Evolutionary conservation across 2,329 filamentous ascomycete species (phyloP), one percentile per base, ranked within the genome.

Genomic region (Colletotrichum horii): DNA sequence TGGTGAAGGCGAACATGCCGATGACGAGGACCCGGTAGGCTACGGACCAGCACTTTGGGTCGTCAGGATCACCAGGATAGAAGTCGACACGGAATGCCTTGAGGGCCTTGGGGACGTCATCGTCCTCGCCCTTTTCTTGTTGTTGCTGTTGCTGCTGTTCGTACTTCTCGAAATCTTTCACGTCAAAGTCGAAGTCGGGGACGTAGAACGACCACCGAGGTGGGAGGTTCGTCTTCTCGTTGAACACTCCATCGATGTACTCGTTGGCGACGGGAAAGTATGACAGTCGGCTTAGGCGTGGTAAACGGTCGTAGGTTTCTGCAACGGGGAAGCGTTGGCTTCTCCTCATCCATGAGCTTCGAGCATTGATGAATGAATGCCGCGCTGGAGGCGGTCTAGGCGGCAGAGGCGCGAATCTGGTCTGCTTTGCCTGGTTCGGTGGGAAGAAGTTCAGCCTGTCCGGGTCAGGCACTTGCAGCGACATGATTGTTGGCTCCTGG

Each of bases 31-130:
- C n/a, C 1, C 73, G 43, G 28, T 75, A 75, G 4, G 55, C 56
- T 3, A 38, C 43, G 16, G 73, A 75, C 73, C 73, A 75, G 64
- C 43, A 67, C 30, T 75, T 87, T 0, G 92, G 91, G 77, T 93
- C 90, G 22, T 84, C 83, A 15, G 84, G 84, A 75, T 91, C 89
- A 74, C 88, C 83, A 19, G 87, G 87, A 32, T 89, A 88, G 81
- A 90, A 92, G 79, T 93, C 91, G 32, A 93, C 85, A 80, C 93
- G 91, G 80, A 88, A 93, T 26, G 86, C 85, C 48, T 77, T 76
- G 11, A 78, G 32, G 2, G 60, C 74, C 19, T 56, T 71, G 15
- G 72, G 66, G 15, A n/a, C 28, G 15, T 32, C 62, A 4, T 65
- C 48, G 0, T 71, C 70, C 3, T 66, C n/a, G 6, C 68, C 55